Percentiles rank a stretch among this genome's conserved stretches.
Conservation (phyloP, 1,284 basidiomycete species). For the Ustilago loliicola region DNA sequence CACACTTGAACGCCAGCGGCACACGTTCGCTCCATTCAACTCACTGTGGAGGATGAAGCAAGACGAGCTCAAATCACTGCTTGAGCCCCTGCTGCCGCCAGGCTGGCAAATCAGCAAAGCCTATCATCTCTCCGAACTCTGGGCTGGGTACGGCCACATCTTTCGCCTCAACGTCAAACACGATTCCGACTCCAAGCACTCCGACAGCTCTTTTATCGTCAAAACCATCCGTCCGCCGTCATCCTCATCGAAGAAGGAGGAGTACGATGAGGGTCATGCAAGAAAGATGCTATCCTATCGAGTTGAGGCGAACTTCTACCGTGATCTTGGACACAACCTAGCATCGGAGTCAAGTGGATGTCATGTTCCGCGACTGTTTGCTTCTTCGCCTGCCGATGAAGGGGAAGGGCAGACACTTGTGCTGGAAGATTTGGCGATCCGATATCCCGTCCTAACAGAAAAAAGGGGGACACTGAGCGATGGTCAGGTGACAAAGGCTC, state of each 20-base stretch:
- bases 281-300: constrained; percentile 51
- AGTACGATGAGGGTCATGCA: constrained; percentile 46
- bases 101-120: constrained; percentile 12
- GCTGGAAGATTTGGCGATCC: constrained; percentile 26
- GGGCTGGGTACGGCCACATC: constrained; percentile 53
- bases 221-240: constrained; percentile 36
- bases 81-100: constrained; percentile 20
- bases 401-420: constrained; percentile 17
- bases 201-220: constrained; percentile 28
- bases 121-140: constrained; percentile 36
- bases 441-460: constrained; percentile 28
- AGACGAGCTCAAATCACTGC: constrained; percentile 9
- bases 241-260: neutral
- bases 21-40: neutral
- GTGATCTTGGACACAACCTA: constrained; percentile 3
- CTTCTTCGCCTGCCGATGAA: neutral
- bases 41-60: constrained; percentile 5
- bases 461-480: constrained; percentile 28
- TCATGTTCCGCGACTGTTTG: constrained; percentile 22
- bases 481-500: constrained; percentile 21
- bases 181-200: neutral
- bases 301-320: constrained; percentile 57
- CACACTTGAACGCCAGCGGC: neutral
- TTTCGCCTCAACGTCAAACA: constrained; percentile 29
- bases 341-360: neutral